phyloP scores from a whole-genome alignment of 805 yeast species.

The Candida qinlingensis region DNA sequence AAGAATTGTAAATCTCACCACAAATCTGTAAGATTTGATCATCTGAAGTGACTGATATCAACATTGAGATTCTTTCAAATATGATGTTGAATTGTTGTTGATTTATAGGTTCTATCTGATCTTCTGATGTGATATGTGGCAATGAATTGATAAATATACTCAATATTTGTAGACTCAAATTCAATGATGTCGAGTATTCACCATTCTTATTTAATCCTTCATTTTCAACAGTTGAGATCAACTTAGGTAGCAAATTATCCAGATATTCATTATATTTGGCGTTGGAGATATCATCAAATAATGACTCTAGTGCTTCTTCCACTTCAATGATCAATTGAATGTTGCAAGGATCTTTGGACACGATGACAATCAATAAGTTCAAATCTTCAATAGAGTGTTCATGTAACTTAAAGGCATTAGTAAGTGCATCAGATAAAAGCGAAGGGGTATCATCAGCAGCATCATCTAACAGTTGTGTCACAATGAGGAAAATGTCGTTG shows the following conservation, averaged over 20 bases:
- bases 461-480: constrained; percentile 39
- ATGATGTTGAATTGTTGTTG: constrained; percentile 29
- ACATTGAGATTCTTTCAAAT: constrained; percentile 34
- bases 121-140: constrained; percentile 31
- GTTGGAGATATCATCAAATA: constrained; percentile 44
- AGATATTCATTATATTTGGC: constrained; percentile 43
- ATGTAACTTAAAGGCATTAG: constrained; percentile 48
- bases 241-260: constrained; percentile 46
- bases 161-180: constrained; percentile 51
- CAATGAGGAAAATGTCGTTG: constrained; percentile 24
- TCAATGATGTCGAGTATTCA: constrained; percentile 57
- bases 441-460: constrained; percentile 81
- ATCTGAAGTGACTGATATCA: constrained; percentile 46
- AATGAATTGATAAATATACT: constrained; percentile 38
- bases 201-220: constrained; percentile 15
- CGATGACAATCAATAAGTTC: constrained; percentile 54
- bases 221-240: constrained; percentile 34
- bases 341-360: constrained; percentile 71
- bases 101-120: constrained; percentile 1
- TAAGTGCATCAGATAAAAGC: constrained; percentile 64
- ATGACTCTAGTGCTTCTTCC: constrained; percentile 58
- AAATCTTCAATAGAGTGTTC: constrained; percentile 32
- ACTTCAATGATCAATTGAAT: constrained; percentile 63
- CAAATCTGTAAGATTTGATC: constrained; percentile 74
- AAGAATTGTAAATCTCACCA: constrained; percentile 64